Conservation (phyloP, 495 filamentous ascomycete species). For the Neurospora intermedia region DNA sequence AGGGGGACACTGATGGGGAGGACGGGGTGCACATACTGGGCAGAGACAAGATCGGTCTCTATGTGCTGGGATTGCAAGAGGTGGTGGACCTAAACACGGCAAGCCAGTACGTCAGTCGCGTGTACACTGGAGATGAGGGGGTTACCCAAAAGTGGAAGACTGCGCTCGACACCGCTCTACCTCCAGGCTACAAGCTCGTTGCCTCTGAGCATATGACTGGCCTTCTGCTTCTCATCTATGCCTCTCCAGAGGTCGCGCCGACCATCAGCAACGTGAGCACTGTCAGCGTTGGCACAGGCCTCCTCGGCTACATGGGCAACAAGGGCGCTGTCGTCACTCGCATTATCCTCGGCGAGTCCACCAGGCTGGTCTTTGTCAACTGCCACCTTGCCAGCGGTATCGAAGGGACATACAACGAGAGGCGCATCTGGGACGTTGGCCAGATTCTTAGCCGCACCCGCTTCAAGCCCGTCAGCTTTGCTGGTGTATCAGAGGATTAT, state of each 20-base stretch:
- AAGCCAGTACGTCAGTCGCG: conserved; percentile 42
- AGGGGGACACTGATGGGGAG: conserved; percentile 10
- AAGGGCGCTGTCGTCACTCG: conserved; percentile 83
- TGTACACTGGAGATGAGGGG: conserved; percentile 57
- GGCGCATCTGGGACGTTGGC: conserved; percentile 79
- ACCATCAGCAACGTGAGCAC: conserved; percentile 68
- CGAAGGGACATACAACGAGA: conserved; percentile 64
- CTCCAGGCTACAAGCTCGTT: conserved; percentile 62
- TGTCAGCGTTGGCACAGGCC: conserved; percentile 69
- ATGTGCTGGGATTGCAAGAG: conserved; percentile 85
- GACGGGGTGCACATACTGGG: conserved; percentile 27
- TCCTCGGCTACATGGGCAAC: conserved; percentile 90
- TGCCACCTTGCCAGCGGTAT: conserved; percentile 80
- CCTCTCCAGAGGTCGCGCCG: conserved; percentile 59
- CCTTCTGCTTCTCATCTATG: conserved; percentile 75
- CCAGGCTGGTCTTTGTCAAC: conserved; percentile 79
- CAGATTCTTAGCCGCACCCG: conserved; percentile 64
- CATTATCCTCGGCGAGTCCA: conserved; percentile 81
- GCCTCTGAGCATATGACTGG: conserved; percentile 80
- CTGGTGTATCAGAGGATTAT: conserved; percentile 40
- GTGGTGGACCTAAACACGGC: conserved; percentile 73
- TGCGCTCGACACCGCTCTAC: conserved; percentile 58
- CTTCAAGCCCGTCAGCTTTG: conserved; percentile 59
- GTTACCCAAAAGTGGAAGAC: conserved; percentile 69
- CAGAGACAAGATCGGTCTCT: conserved; percentile 66